These are phyloP conservation scores for Polyplosphaeria fusca DNA, from an alignment of 495 filamentous ascomycete genomes.

Conservation along the genomic window DNA sequence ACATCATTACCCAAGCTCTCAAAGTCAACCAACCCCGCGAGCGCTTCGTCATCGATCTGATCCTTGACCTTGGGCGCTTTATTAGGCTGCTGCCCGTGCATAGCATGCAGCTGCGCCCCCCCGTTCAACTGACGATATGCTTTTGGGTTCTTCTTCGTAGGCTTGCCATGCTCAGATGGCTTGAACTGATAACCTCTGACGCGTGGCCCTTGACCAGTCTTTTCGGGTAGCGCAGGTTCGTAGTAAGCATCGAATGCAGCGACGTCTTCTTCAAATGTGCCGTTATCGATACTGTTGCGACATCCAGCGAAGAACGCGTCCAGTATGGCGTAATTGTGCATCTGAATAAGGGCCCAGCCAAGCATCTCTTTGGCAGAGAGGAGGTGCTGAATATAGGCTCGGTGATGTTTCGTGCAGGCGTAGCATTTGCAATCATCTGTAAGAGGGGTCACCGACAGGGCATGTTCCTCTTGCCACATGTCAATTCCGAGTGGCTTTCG, in stretches of 20 bases:
- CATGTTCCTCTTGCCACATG: slow-evolving; percentile 62
- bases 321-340: slow-evolving; percentile 79
- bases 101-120: neutral
- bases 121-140: neutral
- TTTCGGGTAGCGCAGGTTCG: slow-evolving; percentile 63
- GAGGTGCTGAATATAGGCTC: slow-evolving; percentile 83
- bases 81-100: slow-evolving; percentile 3
- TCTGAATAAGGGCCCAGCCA: slow-evolving; percentile 85
- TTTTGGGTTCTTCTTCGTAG: slow-evolving; percentile 11
- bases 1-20: neutral
- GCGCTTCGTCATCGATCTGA: slow-evolving; percentile 6
- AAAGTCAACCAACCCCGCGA: neutral
- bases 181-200: slow-evolving; percentile 10
- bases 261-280: slow-evolving; percentile 61
- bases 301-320: slow-evolving; percentile 70
- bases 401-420: slow-evolving; percentile 77
- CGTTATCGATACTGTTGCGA: slow-evolving; percentile 56
- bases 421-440: slow-evolving; percentile 68
- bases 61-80: neutral
- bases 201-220: slow-evolving; percentile 73
- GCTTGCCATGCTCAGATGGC: neutral
- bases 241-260: slow-evolving; percentile 60
- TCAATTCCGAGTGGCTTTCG: slow-evolving; percentile 62
- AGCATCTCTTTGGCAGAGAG: slow-evolving; percentile 91
- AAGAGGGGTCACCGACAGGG: slow-evolving; percentile 59